Base-by-base conservation (phyloP, 805 yeast genomes). In the Candida peoriensis region DNA sequence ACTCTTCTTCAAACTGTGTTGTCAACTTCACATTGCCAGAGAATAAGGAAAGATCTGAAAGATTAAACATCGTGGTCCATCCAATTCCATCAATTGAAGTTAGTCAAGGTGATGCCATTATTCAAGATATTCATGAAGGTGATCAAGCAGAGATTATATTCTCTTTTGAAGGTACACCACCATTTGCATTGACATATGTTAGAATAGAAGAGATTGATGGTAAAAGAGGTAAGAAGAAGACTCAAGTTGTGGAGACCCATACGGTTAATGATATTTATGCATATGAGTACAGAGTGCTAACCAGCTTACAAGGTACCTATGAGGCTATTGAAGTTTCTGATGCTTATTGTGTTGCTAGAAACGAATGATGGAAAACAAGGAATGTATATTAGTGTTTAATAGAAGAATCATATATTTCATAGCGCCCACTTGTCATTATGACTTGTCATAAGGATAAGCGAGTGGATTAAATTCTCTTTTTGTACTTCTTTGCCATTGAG, bases 281-380 rank as follows among this genome's bases (percentile, higher is more conserved):
- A 2, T 63, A 77, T 50, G 84, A 79, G 48, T 78, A 86, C 54
- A 70, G 77, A 35, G 80, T 85, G 7, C 64, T 70, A 51, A 90
- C 95, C 2, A 82, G 85, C 46, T 63, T 86, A 44, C 96, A 89
- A 57, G 99, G 99, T 30, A 81, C 86, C 4, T 93, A 93, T 54
- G 96, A 89, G 58, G 97, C 97, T 6, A 73, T 87, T 28, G 88
- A 81, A 52, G 76, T 93, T n/a, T 75, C 76, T 29, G 99, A 93
- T 61, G 81, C 84, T 8, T 82, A 64, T 58, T 93, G 99, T 67
- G 62, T 56, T 34, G 69, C 70, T 11, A 63, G 68, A 47, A 66
- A 64, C 36, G 68, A 65, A 30, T 41, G 32, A 28, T 29, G 22
- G n/a, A n/a, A n/a, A n/a, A n/a, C 5, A 5, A 11, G 6, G 18